Base-by-base conservation (phyloP, 345 rosid species). In the Hypericum androsaemum region DNA sequence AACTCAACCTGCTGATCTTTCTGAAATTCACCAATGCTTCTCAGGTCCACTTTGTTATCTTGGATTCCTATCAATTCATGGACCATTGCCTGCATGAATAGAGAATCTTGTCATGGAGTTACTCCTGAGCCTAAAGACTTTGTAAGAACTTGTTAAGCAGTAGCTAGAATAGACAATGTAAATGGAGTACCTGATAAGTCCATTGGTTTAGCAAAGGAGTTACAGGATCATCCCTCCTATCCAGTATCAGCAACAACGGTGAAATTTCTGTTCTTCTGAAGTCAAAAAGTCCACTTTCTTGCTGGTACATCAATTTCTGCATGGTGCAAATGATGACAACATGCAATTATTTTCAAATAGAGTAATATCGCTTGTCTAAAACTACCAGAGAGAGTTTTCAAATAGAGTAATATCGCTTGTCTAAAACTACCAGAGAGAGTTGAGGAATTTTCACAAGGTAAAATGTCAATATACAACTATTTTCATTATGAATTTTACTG, bases 251-350 rank as follows among this genome's bases (percentile, higher is more conserved):
- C 60, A 92, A 67, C 62, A 88, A 59, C 9, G 98, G 95, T 64
- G 98, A 80, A 52, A 83, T 60, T 74, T 88, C 98, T n/a, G 75
- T 82, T 36, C 95, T 78, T 69, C 98, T 83, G 71, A 92, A 92
- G 72, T 88, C 95, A 60, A 85, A 92, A 52, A 88, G 94, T 22
- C 90, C 90, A 48, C 94, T 92, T 76, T 92, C 97, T 52, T 88
- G 89, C 83, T 92, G 95, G 77, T 88, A 83, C 98, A 92, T 92
- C 73, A 92, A 64, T 57, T 88, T 92, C 98, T 92, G 87, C 52
- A 72, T 49, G 55, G 35, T 61, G 52, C 61, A 51, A 54, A 58
- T 38, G 17, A 60, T 15, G 36, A 37, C 17, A 56, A 15, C 42
- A 61, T 38, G 39, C 44, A 15, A 41, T 59, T 41, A 54, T 6